A percentile compares a stretch with the other conserved stretches of the same genome.
phyloP scores from a whole-genome alignment of 805 yeast species.

The Barnettozyma siamensis region DNA sequence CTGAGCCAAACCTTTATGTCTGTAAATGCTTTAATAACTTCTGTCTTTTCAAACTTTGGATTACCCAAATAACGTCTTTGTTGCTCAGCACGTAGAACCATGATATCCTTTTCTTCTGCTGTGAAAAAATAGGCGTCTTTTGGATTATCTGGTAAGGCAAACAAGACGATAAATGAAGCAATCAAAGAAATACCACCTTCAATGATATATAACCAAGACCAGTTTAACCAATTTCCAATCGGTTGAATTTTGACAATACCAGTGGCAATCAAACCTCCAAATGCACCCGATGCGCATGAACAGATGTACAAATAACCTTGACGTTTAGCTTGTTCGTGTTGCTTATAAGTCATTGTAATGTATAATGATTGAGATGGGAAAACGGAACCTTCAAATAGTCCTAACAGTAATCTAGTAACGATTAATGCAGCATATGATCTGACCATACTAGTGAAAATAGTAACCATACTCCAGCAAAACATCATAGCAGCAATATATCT shows the following conservation, averaged over 20 bases:
- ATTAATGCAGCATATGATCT: slow-evolving; percentile 30
- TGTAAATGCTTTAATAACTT: slow-evolving; percentile 27
- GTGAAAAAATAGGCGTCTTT: slow-evolving; percentile 27
- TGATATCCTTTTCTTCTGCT: slow-evolving; percentile 25
- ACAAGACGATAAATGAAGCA: slow-evolving; percentile 23
- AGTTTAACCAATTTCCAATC: slow-evolving; percentile 25
- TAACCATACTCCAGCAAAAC: slow-evolving; percentile 21
- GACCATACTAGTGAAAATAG: slow-evolving; percentile 30
- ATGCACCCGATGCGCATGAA: slow-evolving; percentile 39
- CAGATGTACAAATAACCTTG: slow-evolving; percentile 36
- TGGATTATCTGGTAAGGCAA: slow-evolving; percentile 31
- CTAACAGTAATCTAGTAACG: slow-evolving; percentile 36
- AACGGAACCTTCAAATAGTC: slow-evolving; percentile 38
- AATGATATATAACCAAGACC: slow-evolving; percentile 35
- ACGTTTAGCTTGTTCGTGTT: slow-evolving; percentile 33
- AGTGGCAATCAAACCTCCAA: slow-evolving; percentile 38
- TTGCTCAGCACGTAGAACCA: slow-evolving; percentile 25
- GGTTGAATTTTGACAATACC: slow-evolving; percentile 30
- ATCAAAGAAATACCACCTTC: slow-evolving; percentile 33
- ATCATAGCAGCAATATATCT: background rate
- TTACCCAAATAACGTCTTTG: slow-evolving; percentile 22
- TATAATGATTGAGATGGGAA: slow-evolving; percentile 34
- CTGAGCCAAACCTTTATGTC: slow-evolving; percentile 32
- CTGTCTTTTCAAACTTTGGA: slow-evolving; percentile 26
- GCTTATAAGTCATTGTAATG: slow-evolving; percentile 32